Evolutionary conservation across 805 yeast species (phyloP).

Genomic region (Torulaspora maleeae): DNA sequence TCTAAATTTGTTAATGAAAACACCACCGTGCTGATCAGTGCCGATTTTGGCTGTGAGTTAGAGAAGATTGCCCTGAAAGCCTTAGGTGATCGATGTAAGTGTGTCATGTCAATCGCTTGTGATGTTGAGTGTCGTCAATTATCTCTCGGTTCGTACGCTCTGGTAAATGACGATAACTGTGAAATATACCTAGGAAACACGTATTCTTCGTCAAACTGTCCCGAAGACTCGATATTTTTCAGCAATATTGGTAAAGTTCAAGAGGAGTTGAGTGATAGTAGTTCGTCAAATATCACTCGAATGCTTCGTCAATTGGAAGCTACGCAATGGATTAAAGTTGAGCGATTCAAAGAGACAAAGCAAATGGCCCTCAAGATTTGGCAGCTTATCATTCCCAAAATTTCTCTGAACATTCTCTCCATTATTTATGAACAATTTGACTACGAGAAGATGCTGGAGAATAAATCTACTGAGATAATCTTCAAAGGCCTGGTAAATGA

Average conservation of each 20-base stretch:
- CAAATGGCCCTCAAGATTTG: constrained; percentile 30
- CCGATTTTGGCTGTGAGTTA: constrained; percentile 33
- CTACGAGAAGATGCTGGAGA: constrained; percentile 23
- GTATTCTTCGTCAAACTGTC: constrained; percentile 15
- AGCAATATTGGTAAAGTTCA: constrained; percentile 10
- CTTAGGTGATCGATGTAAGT: constrained; percentile 19
- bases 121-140: constrained; percentile 33
- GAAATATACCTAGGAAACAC: constrained; percentile 27
- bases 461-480: constrained; percentile 24
- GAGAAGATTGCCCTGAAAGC: constrained; percentile 21
- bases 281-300: constrained; percentile 8
- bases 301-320: constrained; percentile 14
- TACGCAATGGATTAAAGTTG: constrained; percentile 24
- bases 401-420: constrained; percentile 32
- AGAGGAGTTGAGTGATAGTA: constrained; percentile 6
- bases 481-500: constrained; percentile 31
- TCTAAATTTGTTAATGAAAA: constrained; percentile 17
- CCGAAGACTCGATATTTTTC: constrained; percentile 2
- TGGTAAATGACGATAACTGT: constrained; percentile 28
- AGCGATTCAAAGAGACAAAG: constrained; percentile 9
- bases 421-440: constrained; percentile 34
- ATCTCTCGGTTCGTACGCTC: constrained; percentile 32
- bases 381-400: constrained; percentile 31
- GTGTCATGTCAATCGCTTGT: constrained; percentile 27
- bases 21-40: constrained; percentile 26